These are phyloP conservation scores for Verticillium albo-atrum DNA, from an alignment of 2,329 filamentous ascomycete genomes.

Conservation along the genomic window DNA sequence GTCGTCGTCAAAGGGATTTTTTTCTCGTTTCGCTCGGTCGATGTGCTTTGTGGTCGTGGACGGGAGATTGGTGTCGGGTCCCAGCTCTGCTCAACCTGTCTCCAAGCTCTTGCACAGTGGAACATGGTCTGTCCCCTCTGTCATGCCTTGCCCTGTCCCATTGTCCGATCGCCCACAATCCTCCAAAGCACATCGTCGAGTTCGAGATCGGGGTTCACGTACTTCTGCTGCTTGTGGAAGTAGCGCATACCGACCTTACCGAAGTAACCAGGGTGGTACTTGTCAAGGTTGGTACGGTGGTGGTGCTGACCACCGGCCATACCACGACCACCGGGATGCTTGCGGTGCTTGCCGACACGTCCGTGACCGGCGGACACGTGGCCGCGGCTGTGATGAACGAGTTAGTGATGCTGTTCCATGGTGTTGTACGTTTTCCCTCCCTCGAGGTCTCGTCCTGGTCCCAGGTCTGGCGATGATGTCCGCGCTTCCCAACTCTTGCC, in stretches of 20 bases:
- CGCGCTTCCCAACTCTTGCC: not conserved
- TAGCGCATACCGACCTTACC: constrained; percentile 93
- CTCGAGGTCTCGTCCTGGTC: not conserved
- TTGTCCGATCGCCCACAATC: not conserved
- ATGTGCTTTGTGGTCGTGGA: not conserved
- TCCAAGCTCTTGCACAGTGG: not conserved
- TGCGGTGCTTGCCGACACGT: constrained; percentile 98
- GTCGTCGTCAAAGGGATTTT: not conserved
- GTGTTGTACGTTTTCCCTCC: not conserved
- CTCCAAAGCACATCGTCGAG: not conserved
- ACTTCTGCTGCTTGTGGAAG: constrained; percentile 90
- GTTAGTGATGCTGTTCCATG: not conserved
- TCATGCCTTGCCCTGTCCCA: not conserved
- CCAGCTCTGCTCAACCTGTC: not conserved
- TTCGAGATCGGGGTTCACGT: constrained; percentile 5
- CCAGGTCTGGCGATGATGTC: not conserved
- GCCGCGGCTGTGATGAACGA: constrained; percentile 63
- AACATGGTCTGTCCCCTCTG: not conserved
- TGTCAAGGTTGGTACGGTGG: constrained; percentile 79
- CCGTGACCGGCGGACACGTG: constrained; percentile 98
- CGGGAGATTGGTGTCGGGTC: too few relatives aligned
- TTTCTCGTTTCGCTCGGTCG: not conserved
- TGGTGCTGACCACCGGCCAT: constrained; percentile 99
- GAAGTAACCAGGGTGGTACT: constrained; percentile 83
- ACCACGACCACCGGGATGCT: constrained; percentile 80